Percentiles rank a stretch among this genome's conserved stretches.
Evolutionary conservation across 306 rosid genomes (phyloP).

Genomic region (Rosa chinensis): DNA sequence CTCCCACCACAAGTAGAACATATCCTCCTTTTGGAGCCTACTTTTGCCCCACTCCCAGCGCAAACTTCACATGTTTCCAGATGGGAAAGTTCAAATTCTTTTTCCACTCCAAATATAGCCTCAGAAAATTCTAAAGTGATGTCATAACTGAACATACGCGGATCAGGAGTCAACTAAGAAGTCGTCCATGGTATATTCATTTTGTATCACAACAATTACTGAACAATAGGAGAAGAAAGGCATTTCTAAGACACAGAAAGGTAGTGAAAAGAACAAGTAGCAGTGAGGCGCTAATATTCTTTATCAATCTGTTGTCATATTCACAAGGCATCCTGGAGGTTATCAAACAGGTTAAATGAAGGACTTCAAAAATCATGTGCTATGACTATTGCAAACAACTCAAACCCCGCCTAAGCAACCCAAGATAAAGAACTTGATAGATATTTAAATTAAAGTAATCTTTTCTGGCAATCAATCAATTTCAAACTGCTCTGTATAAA

Average conservation of each 20-base stretch:
- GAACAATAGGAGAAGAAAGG: slow-evolving; percentile 14
- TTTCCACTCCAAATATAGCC: slow-evolving; percentile 90
- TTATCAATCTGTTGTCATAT: not conserved
- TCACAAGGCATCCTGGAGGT: not conserved
- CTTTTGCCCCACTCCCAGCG: slow-evolving; percentile 79
- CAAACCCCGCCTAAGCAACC: not conserved
- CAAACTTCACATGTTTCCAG: slow-evolving; percentile 94
- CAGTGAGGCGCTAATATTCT: not conserved
- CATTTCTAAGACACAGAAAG: not conserved
- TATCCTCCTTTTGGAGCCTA: slow-evolving; percentile 83
- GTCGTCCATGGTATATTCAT: slow-evolving; percentile 1
- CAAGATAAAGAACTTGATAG: not conserved
- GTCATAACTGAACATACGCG: slow-evolving; percentile 73
- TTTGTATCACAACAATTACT: not conserved
- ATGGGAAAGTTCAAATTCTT: slow-evolving; percentile 91
- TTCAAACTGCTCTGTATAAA: not conserved
- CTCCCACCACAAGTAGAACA: slow-evolving; percentile 99
- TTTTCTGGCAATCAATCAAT: slow-evolving; percentile 7
- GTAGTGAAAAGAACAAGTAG: not conserved
- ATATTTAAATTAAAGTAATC: not conserved
- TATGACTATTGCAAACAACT: slow-evolving; percentile 10
- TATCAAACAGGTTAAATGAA: not conserved
- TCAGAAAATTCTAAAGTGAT: slow-evolving; percentile 79
- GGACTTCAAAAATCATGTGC: not conserved
- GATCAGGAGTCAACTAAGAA: slow-evolving; percentile 35